Percentiles rank a stretch among this genome's conserved stretches.
Conservation (phyloP, 495 filamentous ascomycete species). For the Xylaria grammica region DNA sequence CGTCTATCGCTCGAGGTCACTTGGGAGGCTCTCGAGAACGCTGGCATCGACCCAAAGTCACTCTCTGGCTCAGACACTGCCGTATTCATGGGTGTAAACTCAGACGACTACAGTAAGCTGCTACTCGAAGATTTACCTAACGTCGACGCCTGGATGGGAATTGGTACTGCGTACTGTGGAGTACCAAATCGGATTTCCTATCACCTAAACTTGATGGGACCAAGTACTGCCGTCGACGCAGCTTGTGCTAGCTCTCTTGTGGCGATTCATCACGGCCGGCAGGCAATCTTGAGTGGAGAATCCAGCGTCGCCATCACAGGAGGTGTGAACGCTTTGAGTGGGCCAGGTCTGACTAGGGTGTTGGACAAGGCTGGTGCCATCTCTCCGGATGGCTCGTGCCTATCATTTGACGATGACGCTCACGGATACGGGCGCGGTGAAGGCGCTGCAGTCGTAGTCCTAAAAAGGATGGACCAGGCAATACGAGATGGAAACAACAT, state of each 20-base stretch:
- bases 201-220: constrained; percentile 54
- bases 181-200: constrained; percentile 54
- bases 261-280: constrained; percentile 45
- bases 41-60: constrained; percentile 42
- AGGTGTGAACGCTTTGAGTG: constrained; percentile 38
- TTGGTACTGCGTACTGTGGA: constrained; percentile 43
- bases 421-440: constrained; percentile 55
- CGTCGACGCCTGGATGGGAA: constrained; percentile 42
- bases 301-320: constrained; percentile 42
- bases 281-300: constrained; percentile 44
- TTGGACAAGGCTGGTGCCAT: constrained; percentile 41
- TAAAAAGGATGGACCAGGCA: constrained; percentile 40
- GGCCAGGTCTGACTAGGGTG: constrained; percentile 17
- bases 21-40: constrained; percentile 58
- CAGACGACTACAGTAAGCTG: constrained; percentile 44
- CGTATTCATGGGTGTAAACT: constrained; percentile 43
- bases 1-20: constrained; percentile 51
- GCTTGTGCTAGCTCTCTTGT: constrained; percentile 53
- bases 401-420: constrained; percentile 48
- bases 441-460: constrained; percentile 45
- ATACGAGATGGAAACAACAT: constrained; percentile 45
- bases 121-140: constrained; percentile 42
- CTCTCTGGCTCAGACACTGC: constrained; percentile 42
- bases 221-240: constrained; percentile 53
- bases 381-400: constrained; percentile 43